These are phyloP conservation scores for Arthromyces matolae DNA, from an alignment of 768 basidiomycete genomes.

Conservation along the genomic window DNA sequence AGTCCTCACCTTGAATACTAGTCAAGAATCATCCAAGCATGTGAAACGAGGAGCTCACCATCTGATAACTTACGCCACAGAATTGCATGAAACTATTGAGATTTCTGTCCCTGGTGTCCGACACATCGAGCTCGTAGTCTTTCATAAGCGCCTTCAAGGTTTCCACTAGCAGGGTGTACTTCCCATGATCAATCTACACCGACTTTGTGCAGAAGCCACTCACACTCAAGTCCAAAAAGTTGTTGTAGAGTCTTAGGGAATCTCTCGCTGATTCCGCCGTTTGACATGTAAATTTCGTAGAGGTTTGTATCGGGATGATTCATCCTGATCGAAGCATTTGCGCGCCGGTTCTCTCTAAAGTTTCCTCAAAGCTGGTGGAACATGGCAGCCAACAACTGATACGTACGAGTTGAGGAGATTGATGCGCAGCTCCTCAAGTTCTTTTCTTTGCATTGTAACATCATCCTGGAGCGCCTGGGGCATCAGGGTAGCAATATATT, in stretches of 20 bases:
- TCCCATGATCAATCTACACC: too few relatives aligned
- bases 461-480: conserved; percentile 48
- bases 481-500: conserved; percentile 43
- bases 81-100: conserved; percentile 55
- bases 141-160: conserved; percentile 31
- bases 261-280: conserved; percentile 42
- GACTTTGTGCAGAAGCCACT: too few relatives aligned
- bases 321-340: conserved; percentile 45
- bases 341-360: conserved; percentile 58
- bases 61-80: conserved; percentile 53
- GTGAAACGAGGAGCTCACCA: conserved; percentile 32
- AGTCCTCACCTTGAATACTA: conserved; percentile 14
- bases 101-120: conserved; percentile 42
- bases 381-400: neutral
- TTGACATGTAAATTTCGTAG: conserved; percentile 42
- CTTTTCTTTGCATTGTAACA: conserved; percentile 37
- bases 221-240: conserved; percentile 52
- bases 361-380: too few relatives aligned
- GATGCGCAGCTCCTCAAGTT: conserved; percentile 44
- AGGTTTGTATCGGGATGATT: conserved; percentile 38
- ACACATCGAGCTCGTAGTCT: conserved; percentile 38
- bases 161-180: too few relatives aligned
- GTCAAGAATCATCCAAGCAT: conserved; percentile 5
- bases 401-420: conserved; percentile 58
- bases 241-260: conserved; percentile 52